These are phyloP conservation scores for Chaetothyriales sp. DNA, from an alignment of 2,329 filamentous ascomycete genomes.

Conservation along the genomic window DNA sequence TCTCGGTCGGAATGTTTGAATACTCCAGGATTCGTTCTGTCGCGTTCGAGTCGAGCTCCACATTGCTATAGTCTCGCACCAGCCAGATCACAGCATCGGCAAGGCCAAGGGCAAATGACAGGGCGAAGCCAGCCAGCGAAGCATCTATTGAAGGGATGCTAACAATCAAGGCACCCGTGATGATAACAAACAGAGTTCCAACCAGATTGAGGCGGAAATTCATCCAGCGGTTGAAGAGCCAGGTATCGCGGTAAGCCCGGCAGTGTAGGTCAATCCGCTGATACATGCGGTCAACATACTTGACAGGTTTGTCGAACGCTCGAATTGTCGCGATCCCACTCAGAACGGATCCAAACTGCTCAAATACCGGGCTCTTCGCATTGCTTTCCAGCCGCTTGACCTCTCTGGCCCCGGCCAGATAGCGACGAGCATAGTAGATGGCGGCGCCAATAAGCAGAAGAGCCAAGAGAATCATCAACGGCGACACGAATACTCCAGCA, in stretches of 20 bases:
- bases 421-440: constrained; percentile 43
- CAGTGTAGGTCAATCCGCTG: constrained; percentile 52
- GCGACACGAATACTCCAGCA: constrained; percentile 53
- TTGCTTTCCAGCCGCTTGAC: constrained; percentile 64
- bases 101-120: constrained; percentile 60
- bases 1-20: constrained; percentile 51
- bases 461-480: constrained; percentile 49
- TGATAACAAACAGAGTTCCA: constrained; percentile 51
- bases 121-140: constrained; percentile 57
- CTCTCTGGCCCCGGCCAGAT: constrained; percentile 56
- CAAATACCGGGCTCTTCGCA: constrained; percentile 64
- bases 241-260: constrained; percentile 50
- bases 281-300: constrained; percentile 57
- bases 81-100: constrained; percentile 48
- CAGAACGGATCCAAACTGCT: constrained; percentile 60
- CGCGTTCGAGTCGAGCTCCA: constrained; percentile 67
- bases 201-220: constrained; percentile 55
- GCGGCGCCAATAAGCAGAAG: constrained; percentile 42
- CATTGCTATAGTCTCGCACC: constrained; percentile 50
- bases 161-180: constrained; percentile 51
- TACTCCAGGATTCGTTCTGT: constrained; percentile 66
- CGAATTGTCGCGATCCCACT: constrained; percentile 61
- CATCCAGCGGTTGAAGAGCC: constrained; percentile 65
- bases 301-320: constrained; percentile 52
- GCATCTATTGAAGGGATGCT: constrained; percentile 47